These are phyloP conservation scores for Breviolum minutum DNA, from an alignment of 73 alveolate genomes.

Conservation along the genomic window DNA sequence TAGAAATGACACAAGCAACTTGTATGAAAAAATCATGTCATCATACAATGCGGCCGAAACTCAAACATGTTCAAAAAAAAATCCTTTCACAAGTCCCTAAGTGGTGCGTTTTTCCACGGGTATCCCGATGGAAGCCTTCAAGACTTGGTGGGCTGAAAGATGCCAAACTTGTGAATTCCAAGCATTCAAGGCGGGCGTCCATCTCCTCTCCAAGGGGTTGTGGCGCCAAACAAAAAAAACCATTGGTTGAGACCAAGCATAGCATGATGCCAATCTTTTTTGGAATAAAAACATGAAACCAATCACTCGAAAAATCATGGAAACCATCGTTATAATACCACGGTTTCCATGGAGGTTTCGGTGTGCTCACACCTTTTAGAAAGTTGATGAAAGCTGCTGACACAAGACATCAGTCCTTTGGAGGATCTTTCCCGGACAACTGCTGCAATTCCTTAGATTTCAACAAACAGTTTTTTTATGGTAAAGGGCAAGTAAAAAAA, in stretches of 20 bases:
- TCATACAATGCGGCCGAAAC: no score
- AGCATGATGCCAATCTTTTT: no score
- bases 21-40: no score
- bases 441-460: background rate
- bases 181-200: background rate
- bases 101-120: background rate
- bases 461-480: background rate
- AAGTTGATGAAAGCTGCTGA: no score
- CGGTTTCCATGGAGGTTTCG: background rate
- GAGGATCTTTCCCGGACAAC: background rate
- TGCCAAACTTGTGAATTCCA: conserved; percentile 47
- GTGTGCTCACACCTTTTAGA: background rate
- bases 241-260: no score
- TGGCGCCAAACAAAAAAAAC: no score
- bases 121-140: background rate
- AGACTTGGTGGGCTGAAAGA: background rate
- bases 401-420: background rate
- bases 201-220: background rate
- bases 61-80: background rate
- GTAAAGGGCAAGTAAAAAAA: background rate
- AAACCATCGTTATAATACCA: no score
- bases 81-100: background rate
- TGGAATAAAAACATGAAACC: no score
- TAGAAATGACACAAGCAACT: no score
- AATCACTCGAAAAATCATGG: no score